Percentiles rank a stretch among this genome's conserved stretches.
These are phyloP conservation scores for Houttuynia cordata DNA, from an alignment of 164 flowering plant species.

Conservation along the genomic window DNA sequence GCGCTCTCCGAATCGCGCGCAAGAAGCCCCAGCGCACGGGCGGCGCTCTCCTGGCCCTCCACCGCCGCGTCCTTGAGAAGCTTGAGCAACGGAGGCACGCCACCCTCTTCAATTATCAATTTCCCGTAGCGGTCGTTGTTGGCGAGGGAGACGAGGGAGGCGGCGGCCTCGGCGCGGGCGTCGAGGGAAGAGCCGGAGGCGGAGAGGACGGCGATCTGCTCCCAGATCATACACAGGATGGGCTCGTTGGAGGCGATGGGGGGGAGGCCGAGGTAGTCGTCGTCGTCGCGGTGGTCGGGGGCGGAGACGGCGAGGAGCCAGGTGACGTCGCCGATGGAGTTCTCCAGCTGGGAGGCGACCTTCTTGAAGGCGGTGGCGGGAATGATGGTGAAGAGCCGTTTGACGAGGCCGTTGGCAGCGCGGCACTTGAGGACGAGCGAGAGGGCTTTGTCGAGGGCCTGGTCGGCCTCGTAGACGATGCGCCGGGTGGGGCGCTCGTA, in stretches of 20 bases:
- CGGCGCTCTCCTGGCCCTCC: conserved; percentile 82
- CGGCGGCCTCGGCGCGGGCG: conserved; percentile 66
- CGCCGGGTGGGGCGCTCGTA: conserved; percentile 86
- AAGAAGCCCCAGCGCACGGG: conserved; percentile 57
- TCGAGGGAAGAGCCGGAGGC: conserved; percentile 50
- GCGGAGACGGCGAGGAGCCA: conserved; percentile 87
- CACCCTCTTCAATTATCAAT: conserved; percentile 80
- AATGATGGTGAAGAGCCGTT: conserved; percentile 68
- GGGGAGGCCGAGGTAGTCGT: conserved; percentile 69
- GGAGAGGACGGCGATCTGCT: conserved; percentile 59
- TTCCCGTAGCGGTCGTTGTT: conserved; percentile 73
- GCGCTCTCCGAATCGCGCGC: conserved; percentile 79
- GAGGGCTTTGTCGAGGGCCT: conserved; percentile 61
- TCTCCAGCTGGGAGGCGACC: conserved; percentile 51
- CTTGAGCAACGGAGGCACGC: conserved; percentile 50
- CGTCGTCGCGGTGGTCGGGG: conserved; percentile 38
- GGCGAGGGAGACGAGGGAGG: conserved; percentile 62
- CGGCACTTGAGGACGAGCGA: conserved; percentile 59
- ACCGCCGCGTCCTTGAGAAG: conserved; percentile 53
- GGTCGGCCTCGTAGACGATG: conserved; percentile 75
- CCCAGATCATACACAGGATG: conserved; percentile 82
- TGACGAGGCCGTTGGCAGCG: conserved; percentile 32
- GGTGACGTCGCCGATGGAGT: conserved; percentile 72
- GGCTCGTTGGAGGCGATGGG: conserved; percentile 91
- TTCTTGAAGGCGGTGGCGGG: conserved; percentile 66